phyloP scores from a whole-genome alignment of 495 filamentous ascomycete genomes.

The Penicillium goetzii region DNA sequence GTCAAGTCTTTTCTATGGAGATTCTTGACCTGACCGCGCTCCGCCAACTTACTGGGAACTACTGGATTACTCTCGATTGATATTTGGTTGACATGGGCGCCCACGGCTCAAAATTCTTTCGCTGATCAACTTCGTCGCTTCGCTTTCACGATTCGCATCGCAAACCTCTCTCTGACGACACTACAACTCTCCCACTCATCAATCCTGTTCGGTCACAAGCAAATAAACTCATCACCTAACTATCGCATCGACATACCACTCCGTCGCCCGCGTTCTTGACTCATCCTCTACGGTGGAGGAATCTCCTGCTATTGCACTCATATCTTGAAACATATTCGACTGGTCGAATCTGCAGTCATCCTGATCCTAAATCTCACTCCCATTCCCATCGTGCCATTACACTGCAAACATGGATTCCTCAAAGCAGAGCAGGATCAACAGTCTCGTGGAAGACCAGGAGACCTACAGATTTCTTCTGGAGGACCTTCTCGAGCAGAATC shows the following conservation, averaged over 20 bases:
- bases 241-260: not conserved
- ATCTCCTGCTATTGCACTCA: not conserved
- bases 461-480: constrained; percentile 40
- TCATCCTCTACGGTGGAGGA: not conserved
- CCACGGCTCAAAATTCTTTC: not conserved
- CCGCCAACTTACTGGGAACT: not conserved
- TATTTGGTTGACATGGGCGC: not conserved
- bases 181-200: not conserved
- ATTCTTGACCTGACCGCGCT: not conserved
- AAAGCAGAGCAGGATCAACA: constrained; percentile 23
- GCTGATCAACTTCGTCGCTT: not conserved
- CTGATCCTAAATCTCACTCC: not conserved
- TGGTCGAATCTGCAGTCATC: not conserved
- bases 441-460: constrained; percentile 38
- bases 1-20: not conserved
- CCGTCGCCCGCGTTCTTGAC: not conserved
- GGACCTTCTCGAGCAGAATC: constrained; percentile 33
- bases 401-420: constrained; percentile 16
- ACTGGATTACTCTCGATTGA: not conserved
- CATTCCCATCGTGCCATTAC: not conserved
- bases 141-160: not conserved
- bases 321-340: not conserved
- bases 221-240: not conserved
- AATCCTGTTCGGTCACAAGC: not conserved
- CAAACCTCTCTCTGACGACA: not conserved